Evolutionary conservation across 257 asterid genomes (phyloP).

Genomic region (Striga asiatica): DNA sequence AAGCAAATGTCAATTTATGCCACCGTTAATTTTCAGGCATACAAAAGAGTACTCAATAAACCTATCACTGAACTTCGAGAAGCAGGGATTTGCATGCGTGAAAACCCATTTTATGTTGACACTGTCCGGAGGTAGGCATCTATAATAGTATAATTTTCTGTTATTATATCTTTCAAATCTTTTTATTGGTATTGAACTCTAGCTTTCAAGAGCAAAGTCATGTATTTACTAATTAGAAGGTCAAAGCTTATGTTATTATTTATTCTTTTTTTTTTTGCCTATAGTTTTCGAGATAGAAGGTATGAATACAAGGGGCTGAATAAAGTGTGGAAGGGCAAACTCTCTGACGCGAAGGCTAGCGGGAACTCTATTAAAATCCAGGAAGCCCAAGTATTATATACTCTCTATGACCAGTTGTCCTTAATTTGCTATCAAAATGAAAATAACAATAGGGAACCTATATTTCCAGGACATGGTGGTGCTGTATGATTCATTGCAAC

Average conservation of each 20-base stretch:
- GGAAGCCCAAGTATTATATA: conserved; percentile 91
- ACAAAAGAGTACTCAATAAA: conserved; percentile 83
- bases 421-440: conserved; percentile 10
- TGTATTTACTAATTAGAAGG: neutral
- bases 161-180: neutral
- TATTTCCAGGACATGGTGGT: conserved; percentile 85
- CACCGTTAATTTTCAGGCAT: conserved; percentile 48
- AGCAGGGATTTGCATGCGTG: conserved; percentile 99
- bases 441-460: conserved; percentile 12
- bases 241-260: conserved; percentile 1
- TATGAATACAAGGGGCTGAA: conserved; percentile 94
- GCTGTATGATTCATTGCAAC: conserved; percentile 87
- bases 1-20: conserved; percentile 13
- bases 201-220: conserved; percentile 2
- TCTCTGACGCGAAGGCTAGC: conserved; percentile 86
- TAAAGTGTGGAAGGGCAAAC: conserved; percentile 95
- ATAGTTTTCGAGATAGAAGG: conserved; percentile 96
- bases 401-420: conserved; percentile 14
- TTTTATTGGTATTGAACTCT: conserved; percentile 4
- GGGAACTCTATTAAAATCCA: conserved; percentile 88
- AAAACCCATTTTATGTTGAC: conserved; percentile 94
- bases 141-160: conserved; percentile 5
- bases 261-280: conserved; percentile 11
- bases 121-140: conserved; percentile 85
- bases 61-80: conserved; percentile 94